A percentile compares a stretch with the other conserved stretches of the same genome.
These are phyloP conservation scores for Silene latifolia DNA, from an alignment of 148 eudicot genomes.

Conservation along the genomic window DNA sequence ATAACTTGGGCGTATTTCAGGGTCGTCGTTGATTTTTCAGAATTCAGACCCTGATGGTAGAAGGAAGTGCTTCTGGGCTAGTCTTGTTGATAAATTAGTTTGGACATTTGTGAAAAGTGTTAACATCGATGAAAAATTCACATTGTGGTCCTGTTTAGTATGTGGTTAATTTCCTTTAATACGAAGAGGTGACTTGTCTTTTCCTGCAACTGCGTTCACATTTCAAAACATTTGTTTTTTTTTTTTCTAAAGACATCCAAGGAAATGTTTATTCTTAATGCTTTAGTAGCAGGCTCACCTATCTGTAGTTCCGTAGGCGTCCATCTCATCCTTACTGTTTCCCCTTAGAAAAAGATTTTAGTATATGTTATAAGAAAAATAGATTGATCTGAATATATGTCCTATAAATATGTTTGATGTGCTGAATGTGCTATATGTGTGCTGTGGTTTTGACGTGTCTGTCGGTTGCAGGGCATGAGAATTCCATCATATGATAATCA, in stretches of 20 bases:
- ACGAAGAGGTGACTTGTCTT: not conserved
- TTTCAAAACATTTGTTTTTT: not conserved
- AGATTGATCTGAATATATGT: not conserved
- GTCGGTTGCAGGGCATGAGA: constrained; percentile 74
- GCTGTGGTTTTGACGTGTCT: constrained; percentile 1
- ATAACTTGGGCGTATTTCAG: no score
- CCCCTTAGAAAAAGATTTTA: not conserved
- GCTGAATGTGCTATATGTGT: not conserved
- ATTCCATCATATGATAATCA: constrained; percentile 81
- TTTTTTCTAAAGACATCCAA: not conserved
- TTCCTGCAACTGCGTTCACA: not conserved
- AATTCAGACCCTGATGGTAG: not conserved
- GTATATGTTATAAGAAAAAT: not conserved
- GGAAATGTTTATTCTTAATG: not conserved
- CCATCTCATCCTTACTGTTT: not conserved
- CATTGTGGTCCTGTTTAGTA: not conserved
- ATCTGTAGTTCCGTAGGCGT: not conserved
- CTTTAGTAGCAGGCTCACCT: not conserved
- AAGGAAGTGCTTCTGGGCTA: not conserved
- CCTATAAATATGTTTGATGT: not conserved
- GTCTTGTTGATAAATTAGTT: not conserved
- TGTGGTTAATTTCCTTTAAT: not conserved
- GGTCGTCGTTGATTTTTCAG: no score
- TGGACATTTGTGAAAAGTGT: not conserved
- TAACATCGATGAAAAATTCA: not conserved